Base-by-base conservation (phyloP, 768 basidiomycete genomes). In the Cubamyces lactineus region DNA sequence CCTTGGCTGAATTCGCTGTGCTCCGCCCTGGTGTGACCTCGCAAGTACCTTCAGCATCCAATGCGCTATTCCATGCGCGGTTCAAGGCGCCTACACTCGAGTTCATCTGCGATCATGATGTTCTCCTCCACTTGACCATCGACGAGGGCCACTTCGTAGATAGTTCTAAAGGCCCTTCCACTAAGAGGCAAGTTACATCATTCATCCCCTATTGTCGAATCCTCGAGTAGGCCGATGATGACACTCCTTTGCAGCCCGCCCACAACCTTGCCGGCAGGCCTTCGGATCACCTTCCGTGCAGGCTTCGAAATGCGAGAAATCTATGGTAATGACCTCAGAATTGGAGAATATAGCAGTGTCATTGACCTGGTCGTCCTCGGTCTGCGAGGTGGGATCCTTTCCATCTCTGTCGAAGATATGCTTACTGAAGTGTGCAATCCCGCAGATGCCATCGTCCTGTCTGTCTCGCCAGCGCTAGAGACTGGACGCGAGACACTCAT, bases 81-180 rank as follows among this genome's bases (percentile, higher is more conserved):
- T 72, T 72, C 64, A 58, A 55, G 23, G 65, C 64, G 21, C 74
- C 74, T 12, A 38, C 58, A n/a, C 61, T 75, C 28, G 62, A 71
- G 38, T 74, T 75, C 59, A 66, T 75, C 47, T 73, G 74, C 57
- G 73, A 73, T 56, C 74, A 75, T 46, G 73, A 75, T 30, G 72
- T 59, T 1, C 57, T 75, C 46, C 63, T 75, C 23, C 59, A 61
- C 23, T 53, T 75, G 12, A 65, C 45, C n/a, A 50, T 73, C 51
- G 64, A 66, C 11, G 59, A 67, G 19, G 71, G 73, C 24, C 64
- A 70, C 53, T 67, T 67, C 62, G 63, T 68, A 38, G 69, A 75
- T 19, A 61, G 66, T 55, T 38, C 52, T 1, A 49, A 5, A n/a
- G 48, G 48, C 23, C 11, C 9, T 4, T 34, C 34, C 11, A 11